Evolutionary conservation across 768 basidiomycete species (phyloP), one percentile per base, ranked within the genome.

Genomic region (Peribolospora baueri): DNA sequence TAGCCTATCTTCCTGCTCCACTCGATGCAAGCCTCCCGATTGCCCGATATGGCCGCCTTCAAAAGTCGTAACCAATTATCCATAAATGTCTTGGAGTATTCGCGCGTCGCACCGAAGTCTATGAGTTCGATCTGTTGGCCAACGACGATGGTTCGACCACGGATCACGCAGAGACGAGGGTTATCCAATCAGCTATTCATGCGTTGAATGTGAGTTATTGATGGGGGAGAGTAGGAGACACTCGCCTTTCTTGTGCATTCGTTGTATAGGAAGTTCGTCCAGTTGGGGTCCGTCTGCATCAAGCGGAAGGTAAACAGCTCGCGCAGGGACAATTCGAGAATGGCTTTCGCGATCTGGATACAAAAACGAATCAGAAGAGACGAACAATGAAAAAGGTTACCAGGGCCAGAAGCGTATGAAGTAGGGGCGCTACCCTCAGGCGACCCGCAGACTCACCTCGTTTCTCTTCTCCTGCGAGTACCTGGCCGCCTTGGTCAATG

Each of bases 211-310:
- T 46, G 8, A 37, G 51, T 45, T 9, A 37, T 14, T 46, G 40
- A 25, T n/a, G 9, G n/a, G 5, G 7, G 10, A 45, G 50, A 42
- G 14, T 5, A 59, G 11, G 7, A 5, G 14, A 57, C 65, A 37
- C 56, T 46, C 14, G 80, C 82, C 73, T 79, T 76, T 47, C 74
- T 72, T 1, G 77, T 78, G 3, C 69, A 57, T 0, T 72, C 61
- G 66, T 88, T 82, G 79, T 84, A 95, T 36, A 98, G 70, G 70
- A 98, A 97, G 67, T 97, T 97, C 7, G 85, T 83, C 84, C 85
- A 97, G 62, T 98, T 97, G 3, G 93, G 93, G 65, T 98, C 91
- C 0, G 91, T 98, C 67, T 97, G 93, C 93, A 98, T 97, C 47
- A 81, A 67, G 40, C 83, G 72, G 70, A 93, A 91, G 57, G 79